A percentile compares a stretch with the other conserved stretches of the same genome.
Evolutionary conservation across 768 basidiomycete genomes (phyloP).

Genomic region (Ephemerocybe angulata): DNA sequence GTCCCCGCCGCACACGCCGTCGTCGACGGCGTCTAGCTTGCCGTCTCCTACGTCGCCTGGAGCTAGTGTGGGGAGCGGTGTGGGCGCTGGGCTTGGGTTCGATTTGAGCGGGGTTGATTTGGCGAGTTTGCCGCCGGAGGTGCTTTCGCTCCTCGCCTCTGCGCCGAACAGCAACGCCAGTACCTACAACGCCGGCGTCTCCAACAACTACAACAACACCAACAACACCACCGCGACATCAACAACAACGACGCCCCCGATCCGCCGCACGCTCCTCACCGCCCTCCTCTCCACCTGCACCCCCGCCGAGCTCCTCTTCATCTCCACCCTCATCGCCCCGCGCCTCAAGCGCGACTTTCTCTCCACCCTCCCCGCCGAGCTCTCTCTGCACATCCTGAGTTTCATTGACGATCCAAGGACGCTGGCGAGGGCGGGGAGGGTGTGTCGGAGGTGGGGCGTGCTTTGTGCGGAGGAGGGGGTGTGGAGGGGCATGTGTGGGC

Average conservation of each 20-base stretch:
- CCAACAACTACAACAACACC: not conserved
- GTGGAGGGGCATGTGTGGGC: conserved; percentile 74
- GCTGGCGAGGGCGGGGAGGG: conserved; percentile 64
- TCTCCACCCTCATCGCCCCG: conserved; percentile 61
- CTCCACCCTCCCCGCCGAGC: conserved; percentile 44
- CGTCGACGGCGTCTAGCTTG: too few relatives aligned
- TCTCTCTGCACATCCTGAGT: conserved; percentile 69
- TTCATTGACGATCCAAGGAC: conserved; percentile 75
- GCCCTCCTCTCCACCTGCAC: conserved; percentile 52
- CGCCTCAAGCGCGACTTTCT: conserved; percentile 64
- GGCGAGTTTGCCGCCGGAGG: too few relatives aligned
- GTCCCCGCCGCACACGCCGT: conserved; percentile 17
- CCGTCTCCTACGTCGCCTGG: too few relatives aligned
- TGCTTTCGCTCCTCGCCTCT: too few relatives aligned
- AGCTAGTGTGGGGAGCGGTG: too few relatives aligned
- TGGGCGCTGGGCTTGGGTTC: too few relatives aligned
- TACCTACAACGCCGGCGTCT: too few relatives aligned
- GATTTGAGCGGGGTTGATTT: too few relatives aligned
- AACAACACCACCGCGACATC: not conserved
- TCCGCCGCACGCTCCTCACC: conserved; percentile 50
- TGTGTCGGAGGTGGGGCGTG: conserved; percentile 67
- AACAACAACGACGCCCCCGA: conserved; percentile 25
- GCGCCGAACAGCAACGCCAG: too few relatives aligned
- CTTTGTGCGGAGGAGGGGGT: conserved; percentile 72
- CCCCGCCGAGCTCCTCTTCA: conserved; percentile 59